phyloP scores from a whole-genome alignment of 2,329 filamentous ascomycete species.

The Alternaria sp. region DNA sequence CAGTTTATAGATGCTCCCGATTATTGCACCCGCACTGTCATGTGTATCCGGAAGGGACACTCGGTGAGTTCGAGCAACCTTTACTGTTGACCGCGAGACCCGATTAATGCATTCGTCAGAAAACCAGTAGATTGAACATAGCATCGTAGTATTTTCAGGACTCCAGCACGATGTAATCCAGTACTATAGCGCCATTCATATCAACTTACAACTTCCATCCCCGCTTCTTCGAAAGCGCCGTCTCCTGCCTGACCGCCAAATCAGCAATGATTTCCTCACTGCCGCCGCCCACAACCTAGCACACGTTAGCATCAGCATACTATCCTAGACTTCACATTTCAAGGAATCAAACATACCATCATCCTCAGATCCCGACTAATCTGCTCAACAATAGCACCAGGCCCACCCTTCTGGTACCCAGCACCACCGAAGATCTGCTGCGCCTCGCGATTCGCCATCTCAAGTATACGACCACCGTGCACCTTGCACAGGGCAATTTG shows the following conservation, averaged over 20 bases:
- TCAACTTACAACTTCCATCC: constrained; percentile 53
- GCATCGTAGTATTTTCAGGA: not conserved
- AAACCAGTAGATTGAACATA: not conserved
- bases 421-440: constrained; percentile 63
- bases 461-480: constrained; percentile 57
- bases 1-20: not conserved
- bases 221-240: constrained; percentile 45
- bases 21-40: not conserved
- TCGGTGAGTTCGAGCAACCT: not conserved
- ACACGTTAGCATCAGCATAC: not conserved
- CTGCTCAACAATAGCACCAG: constrained; percentile 59
- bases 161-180: not conserved
- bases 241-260: constrained; percentile 59
- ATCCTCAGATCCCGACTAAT: constrained; percentile 61
- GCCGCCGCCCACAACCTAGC: constrained; percentile 55
- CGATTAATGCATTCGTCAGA: not conserved
- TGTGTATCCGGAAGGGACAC: not conserved
- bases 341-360: constrained; percentile 55
- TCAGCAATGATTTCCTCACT: constrained; percentile 64
- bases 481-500: constrained; percentile 56
- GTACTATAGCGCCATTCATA: not conserved
- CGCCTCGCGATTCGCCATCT: constrained; percentile 59
- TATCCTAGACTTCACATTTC: not conserved
- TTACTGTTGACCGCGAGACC: not conserved
- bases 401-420: constrained; percentile 59